Base-by-base conservation (phyloP, 192 early-diverging fungal species). In the Borealophlyctis nickersoniae region DNA sequence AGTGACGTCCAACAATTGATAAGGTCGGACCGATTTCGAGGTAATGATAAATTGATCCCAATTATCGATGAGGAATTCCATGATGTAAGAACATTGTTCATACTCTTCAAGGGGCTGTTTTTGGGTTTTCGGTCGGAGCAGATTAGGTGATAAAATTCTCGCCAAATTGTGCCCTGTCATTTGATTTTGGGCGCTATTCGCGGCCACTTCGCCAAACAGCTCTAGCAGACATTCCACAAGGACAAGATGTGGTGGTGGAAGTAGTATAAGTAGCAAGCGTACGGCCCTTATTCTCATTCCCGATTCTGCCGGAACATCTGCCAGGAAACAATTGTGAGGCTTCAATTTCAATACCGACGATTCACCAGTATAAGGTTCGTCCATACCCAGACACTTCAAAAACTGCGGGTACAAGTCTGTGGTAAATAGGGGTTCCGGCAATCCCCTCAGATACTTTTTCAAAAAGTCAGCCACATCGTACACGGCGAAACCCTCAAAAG, bases 381-480 rank as follows among this genome's bases (percentile, higher is more conserved):
- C 9, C 62, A 45, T 56, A 74, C 75, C 76, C 2, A 82, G 58
- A 33, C 63, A 70, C 57, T 71, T 67, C 54, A 83, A 34, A 57
- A 79, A 83, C 23, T 60, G 71, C 1, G 66, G 69, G 52, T 80
- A 76, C 35, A 83, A 55, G 31, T 75, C 71, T 0, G 58, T 64
- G 2, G 81, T 76, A 4, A 83, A 56, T 26, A 83, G 53, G 13
- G 81, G 81, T 54, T 83, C 81, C 19, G 76, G 78, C 13, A 83
- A 52, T 11, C 55, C 62, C 32, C 81, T 56, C 2, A 80, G 45
- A 60, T 76, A 83, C 32, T 68, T 61, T 57, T 83, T 83, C 4
- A 83, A 49, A 32, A 76, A 65, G 34, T 74, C 78, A 0, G 81
- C 81, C 24, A 78, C 77, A 62, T 83, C 81, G 56, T 78, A 77